Evolutionary conservation across 495 filamentous ascomycete species (phyloP).

Genomic region (Hyaloscypha bicolor): DNA sequence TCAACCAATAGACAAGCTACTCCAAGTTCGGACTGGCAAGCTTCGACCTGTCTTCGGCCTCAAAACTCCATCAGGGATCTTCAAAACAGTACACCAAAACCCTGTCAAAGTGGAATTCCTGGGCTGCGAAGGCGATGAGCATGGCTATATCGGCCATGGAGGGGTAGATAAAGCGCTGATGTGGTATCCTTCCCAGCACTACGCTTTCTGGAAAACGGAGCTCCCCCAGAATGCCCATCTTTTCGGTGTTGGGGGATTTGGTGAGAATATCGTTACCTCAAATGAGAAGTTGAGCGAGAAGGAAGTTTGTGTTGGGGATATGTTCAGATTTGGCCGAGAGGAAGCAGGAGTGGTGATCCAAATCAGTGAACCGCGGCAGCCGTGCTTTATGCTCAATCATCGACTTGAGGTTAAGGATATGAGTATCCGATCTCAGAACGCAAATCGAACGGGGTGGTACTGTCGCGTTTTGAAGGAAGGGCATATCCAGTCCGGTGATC

Average conservation of each 20-base stretch:
- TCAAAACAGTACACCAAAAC: slow-evolving; percentile 41
- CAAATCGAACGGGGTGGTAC: slow-evolving; percentile 53
- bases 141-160: slow-evolving; percentile 53
- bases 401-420: slow-evolving; percentile 53
- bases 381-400: slow-evolving; percentile 57
- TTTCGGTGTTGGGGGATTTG: slow-evolving; percentile 53
- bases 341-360: slow-evolving; percentile 37
- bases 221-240: slow-evolving; percentile 37
- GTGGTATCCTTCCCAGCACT: slow-evolving; percentile 55
- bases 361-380: slow-evolving; percentile 49
- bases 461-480: slow-evolving; percentile 50
- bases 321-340: slow-evolving; percentile 42
- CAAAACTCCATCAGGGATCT: slow-evolving; percentile 46
- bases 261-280: slow-evolving; percentile 55
- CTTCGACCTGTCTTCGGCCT: slow-evolving; percentile 20
- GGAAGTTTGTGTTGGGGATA: slow-evolving; percentile 58
- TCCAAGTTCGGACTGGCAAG: slow-evolving; percentile 13
- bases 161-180: slow-evolving; percentile 56
- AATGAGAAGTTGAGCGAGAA: slow-evolving; percentile 45
- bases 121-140: slow-evolving; percentile 54
- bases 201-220: slow-evolving; percentile 44
- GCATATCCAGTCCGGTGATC: slow-evolving; percentile 38
- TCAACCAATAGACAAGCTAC: not conserved
- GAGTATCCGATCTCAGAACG: slow-evolving; percentile 46
- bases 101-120: slow-evolving; percentile 40